Base-by-base conservation (phyloP, 2,329 filamentous ascomycete genomes). In the Monosporascus sp. region DNA sequence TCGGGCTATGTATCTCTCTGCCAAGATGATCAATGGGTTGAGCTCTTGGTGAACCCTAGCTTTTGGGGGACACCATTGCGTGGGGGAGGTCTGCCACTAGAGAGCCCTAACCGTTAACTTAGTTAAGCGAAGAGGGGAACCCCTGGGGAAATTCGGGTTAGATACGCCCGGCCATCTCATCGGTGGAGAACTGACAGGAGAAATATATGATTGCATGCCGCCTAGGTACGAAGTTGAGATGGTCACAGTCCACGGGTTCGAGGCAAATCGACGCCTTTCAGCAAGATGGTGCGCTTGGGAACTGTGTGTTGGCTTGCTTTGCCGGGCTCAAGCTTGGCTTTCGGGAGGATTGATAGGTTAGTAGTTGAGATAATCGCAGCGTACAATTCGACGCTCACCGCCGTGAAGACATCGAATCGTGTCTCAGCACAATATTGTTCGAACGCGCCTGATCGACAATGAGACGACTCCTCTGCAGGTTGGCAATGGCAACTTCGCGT, bases 401-500 rank as follows among this genome's bases (percentile, higher is more conserved):
- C 31, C 8, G 22, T 24, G 18, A 50, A 64, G 63, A 38, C 56
- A 58, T 20, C 50, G 20, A 5, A 49, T 65, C 15, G 61, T 66
- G 18, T 59, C 58, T 17, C 57, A 55, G 39, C 64, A 63, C 44
- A 64, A 64, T 52, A 52, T 65, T 24, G 50, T 58, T 35, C 62
- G 64, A 20, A 61, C 60, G 7, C 46, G 14, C 22, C 52, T 65
- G 22, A 59, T 65, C 20, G 55, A 62, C 46, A 65, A 65, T 38
- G 52, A 50, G 20, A 65, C 63, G 2, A 65, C 64, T 14, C 62
- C 63, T 47, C 60, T 66, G 7, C 62, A 66, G 49, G 61, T 65
- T 24, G 64, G 64, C 14, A 66, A 66, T 51, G 64, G 64, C 2
- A 63, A 66, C 50, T 66, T 66, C 43, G 64, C 64, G 11, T 65